phyloP scores from a whole-genome alignment of 768 basidiomycete species.

The Calocybe indica region DNA sequence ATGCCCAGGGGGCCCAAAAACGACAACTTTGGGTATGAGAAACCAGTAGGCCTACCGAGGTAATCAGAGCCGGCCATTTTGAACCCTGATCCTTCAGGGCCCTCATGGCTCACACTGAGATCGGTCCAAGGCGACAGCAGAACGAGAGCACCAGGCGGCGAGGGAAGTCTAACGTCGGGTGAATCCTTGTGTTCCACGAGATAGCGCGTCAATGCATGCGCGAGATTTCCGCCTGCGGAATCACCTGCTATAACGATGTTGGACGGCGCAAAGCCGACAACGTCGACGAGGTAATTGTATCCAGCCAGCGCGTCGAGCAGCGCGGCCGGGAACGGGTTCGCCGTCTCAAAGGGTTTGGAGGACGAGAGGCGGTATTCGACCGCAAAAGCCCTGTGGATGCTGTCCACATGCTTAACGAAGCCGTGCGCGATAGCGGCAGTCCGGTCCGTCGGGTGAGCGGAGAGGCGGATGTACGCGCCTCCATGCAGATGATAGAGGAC shows the following conservation, averaged over 20 bases:
- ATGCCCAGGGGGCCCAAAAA: constrained; percentile 44
- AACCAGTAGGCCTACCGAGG: constrained; percentile 9
- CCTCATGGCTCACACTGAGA: constrained; percentile 29
- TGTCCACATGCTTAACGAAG: constrained; percentile 34
- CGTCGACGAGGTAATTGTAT: constrained; percentile 58
- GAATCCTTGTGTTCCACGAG: constrained; percentile 39
- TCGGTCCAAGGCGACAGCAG: constrained; percentile 51
- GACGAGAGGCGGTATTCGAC: constrained; percentile 66
- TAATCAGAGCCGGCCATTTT: constrained; percentile 27
- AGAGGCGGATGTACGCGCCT: constrained; percentile 44
- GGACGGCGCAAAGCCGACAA: constrained; percentile 44
- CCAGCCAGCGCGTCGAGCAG: constrained; percentile 67
- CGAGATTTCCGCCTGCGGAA: constrained; percentile 71
- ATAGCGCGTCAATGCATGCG: constrained; percentile 52
- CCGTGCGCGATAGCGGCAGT: constrained; percentile 37
- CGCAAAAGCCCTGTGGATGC: constrained; percentile 41
- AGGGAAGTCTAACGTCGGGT: constrained; percentile 26
- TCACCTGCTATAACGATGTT: constrained; percentile 68
- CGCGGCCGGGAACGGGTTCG: constrained; percentile 63
- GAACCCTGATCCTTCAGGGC: constrained; percentile 27
- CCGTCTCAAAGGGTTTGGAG: constrained; percentile 26
- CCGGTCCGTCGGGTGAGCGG: constrained; percentile 45
- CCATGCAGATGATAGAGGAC: constrained; percentile 53
- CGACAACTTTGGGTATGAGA: constrained; percentile 28
- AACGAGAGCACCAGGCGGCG: constrained; percentile 38